Evolutionary conservation across 306 rosid genomes (phyloP), one percentile per base, ranked within the genome.

Genomic region (Spatholobus suberectus): DNA sequence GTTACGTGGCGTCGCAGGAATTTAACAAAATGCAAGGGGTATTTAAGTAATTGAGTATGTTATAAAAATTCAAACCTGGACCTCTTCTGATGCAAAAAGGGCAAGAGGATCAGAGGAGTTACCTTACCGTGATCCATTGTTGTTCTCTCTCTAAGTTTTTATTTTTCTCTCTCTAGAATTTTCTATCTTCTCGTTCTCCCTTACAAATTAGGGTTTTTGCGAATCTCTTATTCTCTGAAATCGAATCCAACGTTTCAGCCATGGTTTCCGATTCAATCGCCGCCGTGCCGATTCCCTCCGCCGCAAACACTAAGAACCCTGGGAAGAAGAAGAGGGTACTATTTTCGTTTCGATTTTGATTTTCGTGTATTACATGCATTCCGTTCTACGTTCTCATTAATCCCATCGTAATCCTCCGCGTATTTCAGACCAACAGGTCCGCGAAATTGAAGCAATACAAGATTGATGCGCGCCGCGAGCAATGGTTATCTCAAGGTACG

Each of bases 361-460:
- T 80, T 61, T 5, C 63, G 0, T 37, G 5, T 40, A 21, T 38
- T 8, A 13, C 5, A 21, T 10, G 73, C 68, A 40, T 80, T 76
- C 6, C 0, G 54, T 37, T 77, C 4, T 17, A 8, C 3, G 49
- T 23, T 78, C 14, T 29, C 58, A 14, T n/a, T 37, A 34, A 7
- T 10, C 43, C 51, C 32, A 21, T 34, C 35, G 29, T 47, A 69
- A 57, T 41, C 29, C 40, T 54, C 63, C 44, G 29, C 5, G 21
- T n/a, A 20, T 87, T 83, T 70, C 90, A 96, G 99, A 94, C 90
- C 29, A 89, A 87, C 44, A 91, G 95, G 93, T 87, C 96, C 5
- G 98, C 99, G 4, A 96, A 96, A 96, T 89, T 96, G 96, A 96
- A 96, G 91, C 98, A 94, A 88, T 86, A 93, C 76, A 96, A 96